Base-by-base conservation (phyloP, 495 filamentous ascomycete species). In the Corynascus novoguineensis region DNA sequence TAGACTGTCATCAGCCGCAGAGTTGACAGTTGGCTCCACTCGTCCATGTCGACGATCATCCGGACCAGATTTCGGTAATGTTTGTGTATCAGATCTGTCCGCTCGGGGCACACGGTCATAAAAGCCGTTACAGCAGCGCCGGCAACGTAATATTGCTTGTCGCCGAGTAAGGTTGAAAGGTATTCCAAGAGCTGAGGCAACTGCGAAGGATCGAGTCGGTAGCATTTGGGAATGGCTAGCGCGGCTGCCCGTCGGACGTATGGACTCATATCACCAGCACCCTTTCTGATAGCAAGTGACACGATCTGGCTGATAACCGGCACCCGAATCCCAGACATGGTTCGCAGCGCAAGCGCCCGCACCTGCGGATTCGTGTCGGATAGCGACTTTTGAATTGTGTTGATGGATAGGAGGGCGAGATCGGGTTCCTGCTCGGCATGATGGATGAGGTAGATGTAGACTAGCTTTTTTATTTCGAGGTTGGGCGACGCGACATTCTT, bases 301-400 rank as follows among this genome's bases (percentile, higher is more conserved):
- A 98, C 95, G 60, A 98, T 97, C 72, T 97, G 93, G 51, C 88
- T 92, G 72, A 98, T 97, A n/a, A 96, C 95, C 2, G 93, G 93
- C 1, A 98, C 95, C 9, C 89, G 78, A 51, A 98, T 97, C 4
- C 90, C 90, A 7, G 90, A 92, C 90, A 98, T 97, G 58, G 90
- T 91, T 24, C 88, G 85, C 52, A 98, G 80, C 3, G 93, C 93
- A 72, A 97, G 84, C 14, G 91, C 89, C 54, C 93, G 84, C 5
- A 96, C 83, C 65, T 95, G 87, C 6, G 92, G 90, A 68, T 90
- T 96, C 51, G 85, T 77, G 71, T 97, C 93, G 14, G 90, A 93
- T 38, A 98, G 81, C 22, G 92, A 92, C 70, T 96, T 97, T 68
- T 97, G 93, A 62, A 98, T 97, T 12, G 92, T 92, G 71, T 98